Evolutionary conservation across 306 rosid species (phyloP).

Genomic region (Spatholobus suberectus): DNA sequence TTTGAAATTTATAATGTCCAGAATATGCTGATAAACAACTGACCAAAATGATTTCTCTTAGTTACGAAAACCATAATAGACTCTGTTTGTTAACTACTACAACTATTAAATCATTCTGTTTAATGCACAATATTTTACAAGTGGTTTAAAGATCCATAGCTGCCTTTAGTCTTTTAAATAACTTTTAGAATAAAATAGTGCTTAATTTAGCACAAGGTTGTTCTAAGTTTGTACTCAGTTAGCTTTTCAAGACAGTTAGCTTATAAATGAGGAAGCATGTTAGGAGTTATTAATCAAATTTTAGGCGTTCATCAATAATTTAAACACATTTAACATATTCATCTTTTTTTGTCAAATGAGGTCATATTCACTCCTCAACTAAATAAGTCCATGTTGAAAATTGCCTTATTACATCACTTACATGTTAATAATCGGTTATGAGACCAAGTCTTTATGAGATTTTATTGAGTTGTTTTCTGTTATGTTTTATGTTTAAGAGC

Average conservation of each 20-base stretch:
- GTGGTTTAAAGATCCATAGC: neutral
- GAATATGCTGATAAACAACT: neutral
- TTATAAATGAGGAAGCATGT: neutral
- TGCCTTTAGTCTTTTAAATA: neutral
- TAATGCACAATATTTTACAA: neutral
- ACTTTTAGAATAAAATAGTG: neutral
- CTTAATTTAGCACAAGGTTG: neutral
- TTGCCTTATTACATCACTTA: neutral
- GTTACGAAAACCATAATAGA: neutral
- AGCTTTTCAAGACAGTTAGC: neutral
- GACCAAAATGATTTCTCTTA: neutral
- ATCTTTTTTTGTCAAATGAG: neutral
- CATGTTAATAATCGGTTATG: neutral
- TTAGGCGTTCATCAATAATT: neutral
- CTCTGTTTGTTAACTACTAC: neutral
- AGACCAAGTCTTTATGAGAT: neutral
- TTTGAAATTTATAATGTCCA: neutral
- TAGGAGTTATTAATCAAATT: neutral
- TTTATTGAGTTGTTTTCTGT: neutral
- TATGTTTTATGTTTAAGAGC: neutral
- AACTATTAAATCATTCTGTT: neutral
- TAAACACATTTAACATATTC: neutral
- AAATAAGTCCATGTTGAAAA: neutral
- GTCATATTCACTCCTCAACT: conserved; percentile 3
- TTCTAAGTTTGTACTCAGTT: neutral